A percentile compares a stretch with the other conserved stretches of the same genome.
phyloP scores from a whole-genome alignment of 257 asterid species.

The Pogostemon cablin region DNA sequence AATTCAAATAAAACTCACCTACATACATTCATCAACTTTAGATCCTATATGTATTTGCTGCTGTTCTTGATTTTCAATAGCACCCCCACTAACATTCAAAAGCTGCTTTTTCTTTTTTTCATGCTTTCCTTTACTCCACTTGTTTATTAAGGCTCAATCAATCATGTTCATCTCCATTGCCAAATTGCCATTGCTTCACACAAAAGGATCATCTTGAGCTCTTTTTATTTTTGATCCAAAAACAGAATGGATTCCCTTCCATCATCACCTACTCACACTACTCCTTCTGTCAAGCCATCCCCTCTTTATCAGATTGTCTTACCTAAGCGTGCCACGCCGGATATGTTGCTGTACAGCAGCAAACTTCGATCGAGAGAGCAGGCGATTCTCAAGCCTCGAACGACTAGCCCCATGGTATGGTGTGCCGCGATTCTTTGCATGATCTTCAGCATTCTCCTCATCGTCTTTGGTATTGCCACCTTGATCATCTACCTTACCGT shows the following conservation, averaged over 20 bases:
- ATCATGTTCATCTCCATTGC: constrained; percentile 34
- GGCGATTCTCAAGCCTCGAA: constrained; percentile 50
- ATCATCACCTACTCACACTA: constrained; percentile 44
- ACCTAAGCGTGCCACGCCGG: constrained; percentile 49
- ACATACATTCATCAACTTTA: constrained; percentile 39
- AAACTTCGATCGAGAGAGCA: constrained; percentile 50
- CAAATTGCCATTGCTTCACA: constrained; percentile 29
- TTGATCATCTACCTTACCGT: constrained; percentile 54
- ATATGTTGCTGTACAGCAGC: constrained; percentile 37
- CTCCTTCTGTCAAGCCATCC: constrained; percentile 39
- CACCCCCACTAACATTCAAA: constrained; percentile 53
- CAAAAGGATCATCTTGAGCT: constrained; percentile 16
- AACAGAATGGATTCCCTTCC: constrained; percentile 45
- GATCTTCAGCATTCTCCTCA: constrained; percentile 67
- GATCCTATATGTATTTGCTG: constrained; percentile 29
- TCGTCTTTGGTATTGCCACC: constrained; percentile 67
- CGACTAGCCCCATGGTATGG: constrained; percentile 77
- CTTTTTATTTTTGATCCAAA: neutral
- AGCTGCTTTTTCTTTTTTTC: constrained; percentile 43
- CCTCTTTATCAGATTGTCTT: constrained; percentile 43
- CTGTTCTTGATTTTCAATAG: constrained; percentile 42
- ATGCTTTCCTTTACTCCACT: constrained; percentile 43
- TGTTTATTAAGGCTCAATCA: constrained; percentile 39
- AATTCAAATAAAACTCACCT: constrained; percentile 46
- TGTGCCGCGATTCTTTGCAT: constrained; percentile 64